Evolutionary conservation across 352 stramenopile species (phyloP).

Genomic region (Globisporangium canariense): DNA sequence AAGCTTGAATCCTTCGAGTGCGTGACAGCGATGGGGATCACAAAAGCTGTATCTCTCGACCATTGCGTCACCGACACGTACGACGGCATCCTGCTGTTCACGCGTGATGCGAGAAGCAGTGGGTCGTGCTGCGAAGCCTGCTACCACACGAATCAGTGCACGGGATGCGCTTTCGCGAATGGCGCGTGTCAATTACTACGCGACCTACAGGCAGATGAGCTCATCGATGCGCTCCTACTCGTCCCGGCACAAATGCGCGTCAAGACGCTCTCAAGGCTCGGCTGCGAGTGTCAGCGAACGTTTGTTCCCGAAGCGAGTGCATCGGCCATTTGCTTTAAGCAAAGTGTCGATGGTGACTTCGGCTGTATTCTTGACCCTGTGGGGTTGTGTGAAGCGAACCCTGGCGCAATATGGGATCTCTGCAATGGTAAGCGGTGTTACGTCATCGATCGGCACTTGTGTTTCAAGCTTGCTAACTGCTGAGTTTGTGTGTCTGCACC

Average conservation of each 20-base stretch:
- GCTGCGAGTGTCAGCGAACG: slow-evolving; percentile 27
- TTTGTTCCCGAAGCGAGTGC: slow-evolving; percentile 2
- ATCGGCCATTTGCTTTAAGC: slow-evolving; percentile 22
- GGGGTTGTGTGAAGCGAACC: slow-evolving; percentile 17
- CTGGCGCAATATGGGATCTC: slow-evolving; percentile 24
- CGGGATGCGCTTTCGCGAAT: slow-evolving; percentile 10
- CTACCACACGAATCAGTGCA: slow-evolving; percentile 10
- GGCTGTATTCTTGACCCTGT: slow-evolving; percentile 22
- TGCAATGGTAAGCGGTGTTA: slow-evolving; percentile 29
- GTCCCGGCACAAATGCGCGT: slow-evolving; percentile 3
- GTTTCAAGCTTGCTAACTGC: too few species aligned
- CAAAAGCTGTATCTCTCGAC: not conserved
- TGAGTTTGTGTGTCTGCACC: not conserved
- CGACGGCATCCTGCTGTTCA: slow-evolving; percentile 10
- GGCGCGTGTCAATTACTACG: slow-evolving; percentile 17
- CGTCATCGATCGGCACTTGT: not conserved
- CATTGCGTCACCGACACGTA: slow-evolving; percentile 11
- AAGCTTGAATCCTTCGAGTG: slow-evolving; percentile 16
- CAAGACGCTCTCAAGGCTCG: slow-evolving; percentile 21
- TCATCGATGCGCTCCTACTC: not conserved
- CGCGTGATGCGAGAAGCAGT: slow-evolving; percentile 1
- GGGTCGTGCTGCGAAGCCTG: slow-evolving; percentile 19
- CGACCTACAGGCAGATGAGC: slow-evolving; percentile 15
- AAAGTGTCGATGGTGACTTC: slow-evolving; percentile 2
- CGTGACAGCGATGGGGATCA: slow-evolving; percentile 19